Base-by-base conservation (phyloP, 345 rosid genomes). In the Pugionium cornutum region DNA sequence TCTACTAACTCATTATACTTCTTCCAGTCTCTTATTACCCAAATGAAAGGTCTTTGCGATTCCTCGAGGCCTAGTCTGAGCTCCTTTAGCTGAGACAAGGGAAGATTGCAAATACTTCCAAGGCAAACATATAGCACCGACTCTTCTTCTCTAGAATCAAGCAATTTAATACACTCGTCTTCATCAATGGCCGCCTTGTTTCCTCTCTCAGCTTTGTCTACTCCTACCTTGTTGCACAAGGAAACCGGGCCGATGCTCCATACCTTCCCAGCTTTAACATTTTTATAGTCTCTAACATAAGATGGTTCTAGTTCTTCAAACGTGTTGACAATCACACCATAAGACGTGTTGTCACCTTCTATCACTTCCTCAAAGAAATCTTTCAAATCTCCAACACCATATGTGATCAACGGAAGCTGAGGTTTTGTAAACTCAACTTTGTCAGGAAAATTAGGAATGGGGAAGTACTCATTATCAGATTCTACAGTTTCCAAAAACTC, bases 121-220 rank as follows among this genome's bases (percentile, higher is more conserved):
- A 78, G 81, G 45, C 81, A 84, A 54, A 72, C 80, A 51, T 82
- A 84, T 4, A 84, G 9, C 4, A 84, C 80, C 0, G 86, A 84
- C 10, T 41, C 28, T 4, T 47, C 33, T 5, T 45, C 53, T 42
- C 50, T 36, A 5, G 68, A 51, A 36, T 84, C 80, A 4, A 84
- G 80, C 89, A 83, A 84, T 39, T 68, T 53, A 53, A 77, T 4
- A 37, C 77, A 76, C 6, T 72, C 51, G 0, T 52, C 31, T 37
- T 57, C 53, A 57, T 52, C 73, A 27, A 67, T 56, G 5, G 61
- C 61, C 0, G 75, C 64, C 27, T 57, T 57, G 68, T 77, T 65
- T 10, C 82, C 87, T 47, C 84, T 81, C 10, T 70, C 75, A 8
- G 77, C 72, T 63, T 53, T 80, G 50, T 83, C 80, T 4, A 4